Evolutionary conservation across 2,329 filamentous ascomycete species (phyloP).

Genomic region (Fusarium mundagurra): DNA sequence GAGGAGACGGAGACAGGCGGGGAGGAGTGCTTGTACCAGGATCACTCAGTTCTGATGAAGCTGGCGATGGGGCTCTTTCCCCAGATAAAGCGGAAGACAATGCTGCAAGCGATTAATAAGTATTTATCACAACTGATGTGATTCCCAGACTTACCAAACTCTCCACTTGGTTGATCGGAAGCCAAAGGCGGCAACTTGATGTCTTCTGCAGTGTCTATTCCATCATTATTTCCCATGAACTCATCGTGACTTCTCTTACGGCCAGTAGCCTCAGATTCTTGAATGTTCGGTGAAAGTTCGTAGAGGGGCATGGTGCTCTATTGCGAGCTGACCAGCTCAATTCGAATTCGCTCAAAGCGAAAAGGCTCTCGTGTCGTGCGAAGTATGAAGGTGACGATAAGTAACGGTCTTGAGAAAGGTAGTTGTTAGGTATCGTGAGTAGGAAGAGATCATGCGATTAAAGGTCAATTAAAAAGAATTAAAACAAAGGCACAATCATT

Average conservation of each 20-base stretch:
- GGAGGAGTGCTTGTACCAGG: conserved; percentile 53
- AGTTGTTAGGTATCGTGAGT: conserved; percentile 12
- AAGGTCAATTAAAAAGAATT: neutral
- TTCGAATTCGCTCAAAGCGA: neutral
- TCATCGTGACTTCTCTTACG: conserved; percentile 60
- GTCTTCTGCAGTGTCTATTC: conserved; percentile 34
- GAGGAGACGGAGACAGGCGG: conserved; percentile 49
- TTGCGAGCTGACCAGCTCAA: conserved; percentile 8
- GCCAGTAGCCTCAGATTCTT: conserved; percentile 54
- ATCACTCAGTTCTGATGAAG: conserved; percentile 54
- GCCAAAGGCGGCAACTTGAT: conserved; percentile 26
- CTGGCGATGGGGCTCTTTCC: conserved; percentile 44
- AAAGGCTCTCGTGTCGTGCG: neutral
- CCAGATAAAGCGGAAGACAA: conserved; percentile 36
- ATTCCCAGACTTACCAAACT: conserved; percentile 36
- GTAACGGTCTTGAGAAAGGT: neutral
- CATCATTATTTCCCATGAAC: conserved; percentile 50
- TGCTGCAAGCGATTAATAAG: conserved; percentile 38
- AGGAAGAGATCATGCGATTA: conserved; percentile 19
- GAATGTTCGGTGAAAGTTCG: conserved; percentile 59
- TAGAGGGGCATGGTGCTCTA: conserved; percentile 56
- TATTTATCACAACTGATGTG: neutral
- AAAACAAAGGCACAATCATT: conserved; percentile 2
- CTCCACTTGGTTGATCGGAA: conserved; percentile 31
- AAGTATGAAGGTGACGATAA: neutral